Conservation (phyloP, 192 early-diverging fungal species). For the Backusella circina region DNA sequence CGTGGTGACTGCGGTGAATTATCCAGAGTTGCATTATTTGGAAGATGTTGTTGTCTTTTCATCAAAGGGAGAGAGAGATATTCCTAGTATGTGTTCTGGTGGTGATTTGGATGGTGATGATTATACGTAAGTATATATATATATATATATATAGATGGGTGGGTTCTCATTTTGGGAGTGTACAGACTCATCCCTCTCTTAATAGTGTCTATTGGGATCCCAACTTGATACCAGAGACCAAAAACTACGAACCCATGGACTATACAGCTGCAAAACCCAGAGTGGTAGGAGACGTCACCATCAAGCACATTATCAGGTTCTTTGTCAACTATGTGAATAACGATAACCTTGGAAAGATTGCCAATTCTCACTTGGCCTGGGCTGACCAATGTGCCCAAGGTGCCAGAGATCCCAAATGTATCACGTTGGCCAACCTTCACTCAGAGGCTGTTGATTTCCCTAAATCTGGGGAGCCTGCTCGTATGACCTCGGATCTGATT, state of each 20-base stretch:
- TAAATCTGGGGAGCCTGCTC: conserved; percentile 61
- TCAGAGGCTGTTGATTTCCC: conserved; percentile 76
- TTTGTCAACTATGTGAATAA: conserved; percentile 64
- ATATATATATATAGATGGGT: no score
- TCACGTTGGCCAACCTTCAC: conserved; percentile 61
- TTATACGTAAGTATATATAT: conserved; percentile 46
- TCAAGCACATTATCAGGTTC: conserved; percentile 50
- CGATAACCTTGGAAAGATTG: conserved; percentile 65
- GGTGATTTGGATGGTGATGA: conserved; percentile 85
- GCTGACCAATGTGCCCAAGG: conserved; percentile 51
- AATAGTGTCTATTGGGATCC: conserved; percentile 55
- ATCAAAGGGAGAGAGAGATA: conserved; percentile 57
- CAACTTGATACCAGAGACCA: conserved; percentile 36
- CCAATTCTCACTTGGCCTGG: conserved; percentile 62
- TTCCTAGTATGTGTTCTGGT: conserved; percentile 75
- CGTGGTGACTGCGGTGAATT: conserved; percentile 55
- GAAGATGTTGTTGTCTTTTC: conserved; percentile 76
- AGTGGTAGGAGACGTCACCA: conserved; percentile 38
- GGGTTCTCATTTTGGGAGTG: no score
- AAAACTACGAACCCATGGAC: conserved; percentile 48
- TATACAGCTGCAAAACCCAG: conserved; percentile 37
- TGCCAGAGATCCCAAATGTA: conserved; percentile 46
- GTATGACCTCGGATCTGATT: conserved; percentile 35
- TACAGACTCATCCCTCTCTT: neutral
- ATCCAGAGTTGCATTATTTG: conserved; percentile 40